Evolutionary conservation across 2,329 filamentous ascomycete genomes (phyloP).

Genomic region (Colletotrichum godetiae): DNA sequence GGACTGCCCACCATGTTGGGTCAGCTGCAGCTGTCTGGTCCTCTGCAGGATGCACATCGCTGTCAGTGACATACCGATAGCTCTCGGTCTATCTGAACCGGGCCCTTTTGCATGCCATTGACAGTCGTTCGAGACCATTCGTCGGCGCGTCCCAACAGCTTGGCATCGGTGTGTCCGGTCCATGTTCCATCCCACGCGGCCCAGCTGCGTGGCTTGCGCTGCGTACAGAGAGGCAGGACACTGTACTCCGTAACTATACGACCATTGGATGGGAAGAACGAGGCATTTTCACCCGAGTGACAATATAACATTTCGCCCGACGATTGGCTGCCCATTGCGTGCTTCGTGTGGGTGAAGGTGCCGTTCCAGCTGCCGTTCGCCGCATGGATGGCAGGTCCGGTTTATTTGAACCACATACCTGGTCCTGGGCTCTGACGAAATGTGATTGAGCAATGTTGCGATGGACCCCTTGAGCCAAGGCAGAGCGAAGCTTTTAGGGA

Average conservation of each 20-base stretch:
- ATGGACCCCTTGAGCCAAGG: slow-evolving; percentile 7
- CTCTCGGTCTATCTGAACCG: not conserved
- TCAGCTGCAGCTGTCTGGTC: not conserved
- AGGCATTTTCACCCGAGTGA: not conserved
- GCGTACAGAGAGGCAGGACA: not conserved
- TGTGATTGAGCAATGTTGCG: not conserved
- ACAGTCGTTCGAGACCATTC: not conserved
- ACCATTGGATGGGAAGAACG: not conserved
- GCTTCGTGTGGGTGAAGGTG: slow-evolving; percentile 31
- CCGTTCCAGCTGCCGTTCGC: slow-evolving; percentile 21
- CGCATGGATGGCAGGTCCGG: slow-evolving; percentile 3
- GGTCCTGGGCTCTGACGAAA: not conserved
- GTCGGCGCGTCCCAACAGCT: not conserved
- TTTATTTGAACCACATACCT: slow-evolving; percentile 19
- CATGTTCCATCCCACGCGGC: not conserved
- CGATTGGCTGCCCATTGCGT: slow-evolving; percentile 7
- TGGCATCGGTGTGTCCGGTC: slow-evolving; percentile 6
- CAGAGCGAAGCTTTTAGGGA: slow-evolving; percentile 29
- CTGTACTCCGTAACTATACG: too few species aligned
- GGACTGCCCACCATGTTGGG: not conserved
- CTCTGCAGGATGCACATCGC: not conserved
- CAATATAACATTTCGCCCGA: not conserved
- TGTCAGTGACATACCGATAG: not conserved
- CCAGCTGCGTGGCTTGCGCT: not conserved
- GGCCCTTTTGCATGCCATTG: not conserved